Evolutionary conservation across 805 yeast species (phyloP).

Genomic region (Tetrapisispora phaffii): DNA sequence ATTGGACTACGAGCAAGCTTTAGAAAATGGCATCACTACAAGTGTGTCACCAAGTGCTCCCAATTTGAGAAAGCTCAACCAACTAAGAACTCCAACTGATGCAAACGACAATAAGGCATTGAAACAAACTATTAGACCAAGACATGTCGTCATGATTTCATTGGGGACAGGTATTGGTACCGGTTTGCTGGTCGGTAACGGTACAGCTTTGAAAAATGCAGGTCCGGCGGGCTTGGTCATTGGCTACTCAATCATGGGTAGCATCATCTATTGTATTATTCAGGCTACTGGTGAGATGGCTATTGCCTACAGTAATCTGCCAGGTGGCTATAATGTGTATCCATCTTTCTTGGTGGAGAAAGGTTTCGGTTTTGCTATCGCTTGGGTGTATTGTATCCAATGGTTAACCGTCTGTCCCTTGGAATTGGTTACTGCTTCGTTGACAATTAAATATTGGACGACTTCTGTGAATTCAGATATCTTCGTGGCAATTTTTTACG

Average conservation of each 20-base stretch:
- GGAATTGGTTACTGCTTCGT: slow-evolving; percentile 55
- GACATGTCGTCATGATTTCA: slow-evolving; percentile 66
- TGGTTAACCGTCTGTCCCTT: slow-evolving; percentile 55
- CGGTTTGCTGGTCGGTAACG: slow-evolving; percentile 52
- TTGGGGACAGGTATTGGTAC: slow-evolving; percentile 83
- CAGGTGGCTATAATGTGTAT: slow-evolving; percentile 57
- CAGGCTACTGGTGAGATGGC: slow-evolving; percentile 62
- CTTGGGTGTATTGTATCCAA: slow-evolving; percentile 55
- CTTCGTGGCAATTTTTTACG: slow-evolving; percentile 45
- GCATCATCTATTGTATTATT: slow-evolving; percentile 49
- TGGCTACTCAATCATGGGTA: slow-evolving; percentile 48
- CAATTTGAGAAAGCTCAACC: background rate
- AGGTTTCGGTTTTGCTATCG: slow-evolving; percentile 48
- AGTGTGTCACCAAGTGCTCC: slow-evolving; percentile 1
- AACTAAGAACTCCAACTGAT: background rate
- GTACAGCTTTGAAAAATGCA: slow-evolving; percentile 36
- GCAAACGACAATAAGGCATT: slow-evolving; percentile 14
- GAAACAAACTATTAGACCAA: slow-evolving; percentile 28
- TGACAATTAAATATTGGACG: slow-evolving; percentile 53
- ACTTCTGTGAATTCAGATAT: slow-evolving; percentile 45
- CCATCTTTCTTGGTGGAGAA: slow-evolving; percentile 47
- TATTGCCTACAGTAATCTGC: slow-evolving; percentile 44
- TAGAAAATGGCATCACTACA: background rate
- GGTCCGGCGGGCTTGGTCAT: slow-evolving; percentile 44
- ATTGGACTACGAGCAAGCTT: background rate